phyloP scores from a whole-genome alignment of 164 flowering plant genomes.

The Saururus chinensis region DNA sequence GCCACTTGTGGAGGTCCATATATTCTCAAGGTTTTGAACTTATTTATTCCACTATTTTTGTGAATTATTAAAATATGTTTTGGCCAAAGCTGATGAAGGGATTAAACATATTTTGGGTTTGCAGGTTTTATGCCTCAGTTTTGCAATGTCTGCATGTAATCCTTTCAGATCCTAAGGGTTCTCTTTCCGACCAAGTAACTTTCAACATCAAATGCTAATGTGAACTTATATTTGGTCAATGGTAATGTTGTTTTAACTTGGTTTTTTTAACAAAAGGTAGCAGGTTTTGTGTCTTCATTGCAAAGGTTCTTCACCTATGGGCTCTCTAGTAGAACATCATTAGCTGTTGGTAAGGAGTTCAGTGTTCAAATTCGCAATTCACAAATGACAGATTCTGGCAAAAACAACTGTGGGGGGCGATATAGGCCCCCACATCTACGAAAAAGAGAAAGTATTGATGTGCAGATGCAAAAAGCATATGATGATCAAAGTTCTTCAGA shows the following conservation, averaged over 20 bases:
- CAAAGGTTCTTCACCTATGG: constrained; percentile 62
- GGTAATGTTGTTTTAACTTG: background rate
- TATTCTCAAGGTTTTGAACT: constrained; percentile 45
- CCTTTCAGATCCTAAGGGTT: constrained; percentile 52
- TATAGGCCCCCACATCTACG: constrained; percentile 94
- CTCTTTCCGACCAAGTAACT: constrained; percentile 76
- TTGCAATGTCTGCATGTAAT: constrained; percentile 74
- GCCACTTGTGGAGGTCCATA: constrained; percentile 39
- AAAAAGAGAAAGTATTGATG: constrained; percentile 28
- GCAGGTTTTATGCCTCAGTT: constrained; percentile 74
- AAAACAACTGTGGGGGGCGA: constrained; percentile 23
- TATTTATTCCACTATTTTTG: background rate
- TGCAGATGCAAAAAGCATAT: constrained; percentile 18
- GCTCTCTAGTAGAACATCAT: constrained; percentile 23
- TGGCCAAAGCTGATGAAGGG: background rate
- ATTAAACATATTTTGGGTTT: constrained; percentile 1
- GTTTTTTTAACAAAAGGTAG: constrained; percentile 35
- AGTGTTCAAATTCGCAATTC: constrained; percentile 12
- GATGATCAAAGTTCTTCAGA: constrained; percentile 25
- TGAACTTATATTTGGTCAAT: background rate
- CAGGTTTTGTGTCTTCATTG: constrained; percentile 66
- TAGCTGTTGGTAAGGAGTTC: constrained; percentile 15
- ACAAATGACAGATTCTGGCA: constrained; percentile 20
- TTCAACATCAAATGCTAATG: background rate
- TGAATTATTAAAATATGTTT: background rate